Evolutionary conservation across 1,284 basidiomycete genomes (phyloP), one percentile per base, ranked within the genome.

Genomic region (Ustilago loliicola): DNA sequence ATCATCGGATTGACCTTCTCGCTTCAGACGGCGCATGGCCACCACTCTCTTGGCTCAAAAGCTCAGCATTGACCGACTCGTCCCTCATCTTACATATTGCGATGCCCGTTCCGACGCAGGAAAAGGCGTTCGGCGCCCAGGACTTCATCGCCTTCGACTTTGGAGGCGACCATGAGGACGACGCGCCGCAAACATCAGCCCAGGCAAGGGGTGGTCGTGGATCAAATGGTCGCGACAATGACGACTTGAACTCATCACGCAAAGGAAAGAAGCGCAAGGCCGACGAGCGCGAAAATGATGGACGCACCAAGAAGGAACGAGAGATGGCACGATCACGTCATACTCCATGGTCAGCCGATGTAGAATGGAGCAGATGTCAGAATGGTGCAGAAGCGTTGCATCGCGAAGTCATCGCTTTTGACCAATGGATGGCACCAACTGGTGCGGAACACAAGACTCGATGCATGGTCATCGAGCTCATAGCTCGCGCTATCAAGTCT

Each of bases 371-470:
- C n/a, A 84, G 86, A 17, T 93, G 93, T 84, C 88, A 88, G 50
- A 93, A 93, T 83, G 92, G 93, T 30, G 91, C 93, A 17, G 84
- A 84, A 32, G 83, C 82, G 55, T 66, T 86, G 38, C 80, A 83
- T 68, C 77, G 80, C 30, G 85, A 86, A 61, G 57, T 86, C 13
- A 74, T 80, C 17, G 93, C 94, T 0, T 98, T 95, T 83, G 91
- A 93, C 21, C 87, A 90, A 2, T 97, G 94, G 89, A 93, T 98
- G 86, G 93, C 93, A 0, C 96, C 96, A 0, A 93, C 94, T 0
- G 89, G 89, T 2, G 89, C 90, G 5, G 96, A 99, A 84, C 93
- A 97, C 84, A 93, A 94, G 82, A 89, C 94, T 8, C 91, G 96
- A 48, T 89, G 91, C 40, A 90, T 94, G 75, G 89, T 94, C 29